Percentiles rank a stretch among this genome's conserved stretches.
phyloP scores from a whole-genome alignment of 2,329 filamentous ascomycete genomes.

The Didymellaceae sp. region DNA sequence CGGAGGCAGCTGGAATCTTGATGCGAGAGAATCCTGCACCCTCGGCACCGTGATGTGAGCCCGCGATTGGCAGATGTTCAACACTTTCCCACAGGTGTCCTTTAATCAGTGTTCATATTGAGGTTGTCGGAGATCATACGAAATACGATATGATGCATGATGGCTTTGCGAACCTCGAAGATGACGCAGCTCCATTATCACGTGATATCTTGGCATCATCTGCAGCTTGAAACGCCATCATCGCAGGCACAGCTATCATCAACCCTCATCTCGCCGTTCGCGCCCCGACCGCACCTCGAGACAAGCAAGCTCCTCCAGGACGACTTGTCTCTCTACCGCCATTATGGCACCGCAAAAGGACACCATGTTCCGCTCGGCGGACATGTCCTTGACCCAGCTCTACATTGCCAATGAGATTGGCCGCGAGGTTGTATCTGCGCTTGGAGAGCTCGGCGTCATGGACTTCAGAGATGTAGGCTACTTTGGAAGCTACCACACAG shows the following conservation, averaged over 20 bases:
- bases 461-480: conserved; percentile 92
- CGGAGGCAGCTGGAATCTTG: neutral
- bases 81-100: too few relatives aligned
- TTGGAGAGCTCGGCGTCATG: conserved; percentile 94
- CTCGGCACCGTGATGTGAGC: neutral
- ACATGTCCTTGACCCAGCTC: conserved; percentile 99
- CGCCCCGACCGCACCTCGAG: conserved; percentile 28
- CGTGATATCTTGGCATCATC: conserved; percentile 7
- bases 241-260: conserved; percentile 26
- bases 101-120: too few relatives aligned
- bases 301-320: conserved; percentile 30
- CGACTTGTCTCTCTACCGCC: conserved; percentile 42
- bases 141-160: neutral
- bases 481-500: neutral
- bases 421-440: conserved; percentile 92
- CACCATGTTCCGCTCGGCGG: conserved; percentile 98
- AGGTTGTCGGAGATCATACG: too few relatives aligned
- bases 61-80: too few relatives aligned
- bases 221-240: conserved; percentile 18
- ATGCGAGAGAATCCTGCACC: neutral
- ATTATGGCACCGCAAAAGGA: conserved; percentile 72
- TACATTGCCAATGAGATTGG: conserved; percentile 99
- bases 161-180: neutral
- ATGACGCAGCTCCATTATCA: conserved; percentile 14
- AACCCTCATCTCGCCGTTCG: conserved; percentile 34